Conservation (phyloP, 2,329 filamentous ascomycete species). For the Helotiales sp. region DNA sequence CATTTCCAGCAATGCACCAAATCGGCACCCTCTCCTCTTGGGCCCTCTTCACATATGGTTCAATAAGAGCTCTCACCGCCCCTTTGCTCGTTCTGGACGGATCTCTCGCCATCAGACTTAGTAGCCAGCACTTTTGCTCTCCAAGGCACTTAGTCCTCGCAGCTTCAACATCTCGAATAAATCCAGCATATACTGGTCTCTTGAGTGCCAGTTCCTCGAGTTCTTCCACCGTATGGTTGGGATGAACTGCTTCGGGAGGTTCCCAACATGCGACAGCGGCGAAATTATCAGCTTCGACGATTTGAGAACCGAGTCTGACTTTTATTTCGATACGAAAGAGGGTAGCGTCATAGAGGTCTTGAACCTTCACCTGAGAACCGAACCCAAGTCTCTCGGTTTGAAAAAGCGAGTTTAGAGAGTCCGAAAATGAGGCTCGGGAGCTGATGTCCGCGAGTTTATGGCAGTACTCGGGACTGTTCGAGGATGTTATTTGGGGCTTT, state of each 20-base stretch:
- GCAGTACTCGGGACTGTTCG: slow-evolving; percentile 8
- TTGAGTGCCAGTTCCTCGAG: slow-evolving; percentile 3
- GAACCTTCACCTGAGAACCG: neutral
- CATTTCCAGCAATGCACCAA: slow-evolving; percentile 15
- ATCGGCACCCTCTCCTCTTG: slow-evolving; percentile 4
- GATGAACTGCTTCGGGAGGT: slow-evolving; percentile 11
- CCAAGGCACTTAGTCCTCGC: slow-evolving; percentile 8
- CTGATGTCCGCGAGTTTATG: slow-evolving; percentile 16
- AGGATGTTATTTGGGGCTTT: slow-evolving; percentile 1
- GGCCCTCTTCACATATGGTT: slow-evolving; percentile 3
- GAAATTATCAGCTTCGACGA: slow-evolving; percentile 18
- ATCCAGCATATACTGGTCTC: slow-evolving; percentile 11
- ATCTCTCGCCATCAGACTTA: slow-evolving; percentile 20
- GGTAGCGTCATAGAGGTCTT: neutral
- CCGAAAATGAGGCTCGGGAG: slow-evolving; percentile 11
- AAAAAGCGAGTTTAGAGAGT: slow-evolving; percentile 13
- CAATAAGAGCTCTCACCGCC: slow-evolving; percentile 12
- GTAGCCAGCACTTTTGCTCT: slow-evolving; percentile 11
- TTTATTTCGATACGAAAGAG: slow-evolving; percentile 14
- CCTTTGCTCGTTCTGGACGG: slow-evolving; percentile 13
- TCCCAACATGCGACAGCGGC: slow-evolving; percentile 18
- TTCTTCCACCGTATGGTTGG: neutral
- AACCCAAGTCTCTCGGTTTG: neutral
- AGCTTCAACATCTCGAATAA: slow-evolving; percentile 11
- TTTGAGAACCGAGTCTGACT: slow-evolving; percentile 12